phyloP scores from a whole-genome alignment of 2,329 filamentous ascomycete genomes.

The Drechslerella coelobrocha region DNA sequence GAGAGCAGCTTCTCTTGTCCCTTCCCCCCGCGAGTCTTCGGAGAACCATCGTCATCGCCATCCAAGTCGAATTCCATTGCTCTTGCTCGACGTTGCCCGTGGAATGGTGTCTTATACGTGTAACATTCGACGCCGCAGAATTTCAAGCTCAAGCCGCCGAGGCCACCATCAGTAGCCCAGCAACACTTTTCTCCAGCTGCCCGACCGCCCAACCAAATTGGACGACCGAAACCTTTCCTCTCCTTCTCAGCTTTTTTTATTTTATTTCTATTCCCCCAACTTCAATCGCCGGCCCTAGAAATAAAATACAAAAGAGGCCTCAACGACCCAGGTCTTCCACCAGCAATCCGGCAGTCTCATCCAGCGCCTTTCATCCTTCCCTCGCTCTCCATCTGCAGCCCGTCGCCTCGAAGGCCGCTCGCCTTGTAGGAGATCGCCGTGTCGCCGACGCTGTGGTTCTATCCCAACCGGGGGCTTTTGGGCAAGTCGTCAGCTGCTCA shows the following conservation, averaged over 20 bases:
- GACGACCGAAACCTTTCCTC: background rate
- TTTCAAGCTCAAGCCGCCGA: background rate
- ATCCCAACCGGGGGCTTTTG: conserved; percentile 16
- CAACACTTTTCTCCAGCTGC: background rate
- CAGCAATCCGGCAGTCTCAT: conserved; percentile 5
- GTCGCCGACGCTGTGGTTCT: conserved; percentile 17
- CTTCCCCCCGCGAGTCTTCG: too few relatives aligned
- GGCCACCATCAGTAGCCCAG: too few relatives aligned
- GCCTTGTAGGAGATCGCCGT: conserved; percentile 39
- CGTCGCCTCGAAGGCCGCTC: background rate
- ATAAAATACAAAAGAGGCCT: background rate
- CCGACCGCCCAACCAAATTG: background rate
- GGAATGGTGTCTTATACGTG: background rate
- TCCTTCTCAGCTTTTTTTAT: background rate
- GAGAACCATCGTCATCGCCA: too few relatives aligned
- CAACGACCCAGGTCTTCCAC: background rate
- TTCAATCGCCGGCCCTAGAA: background rate
- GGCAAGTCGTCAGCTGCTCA: conserved; percentile 37
- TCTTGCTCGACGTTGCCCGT: too few relatives aligned
- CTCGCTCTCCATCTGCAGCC: background rate
- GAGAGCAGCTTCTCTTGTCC: too few relatives aligned
- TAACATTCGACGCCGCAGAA: background rate
- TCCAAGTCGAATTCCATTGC: too few relatives aligned
- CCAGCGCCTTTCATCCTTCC: conserved; percentile 3
- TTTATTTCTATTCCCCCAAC: background rate